Conservation (phyloP, 306 rosid genomes). For the Prunus padus region DNA sequence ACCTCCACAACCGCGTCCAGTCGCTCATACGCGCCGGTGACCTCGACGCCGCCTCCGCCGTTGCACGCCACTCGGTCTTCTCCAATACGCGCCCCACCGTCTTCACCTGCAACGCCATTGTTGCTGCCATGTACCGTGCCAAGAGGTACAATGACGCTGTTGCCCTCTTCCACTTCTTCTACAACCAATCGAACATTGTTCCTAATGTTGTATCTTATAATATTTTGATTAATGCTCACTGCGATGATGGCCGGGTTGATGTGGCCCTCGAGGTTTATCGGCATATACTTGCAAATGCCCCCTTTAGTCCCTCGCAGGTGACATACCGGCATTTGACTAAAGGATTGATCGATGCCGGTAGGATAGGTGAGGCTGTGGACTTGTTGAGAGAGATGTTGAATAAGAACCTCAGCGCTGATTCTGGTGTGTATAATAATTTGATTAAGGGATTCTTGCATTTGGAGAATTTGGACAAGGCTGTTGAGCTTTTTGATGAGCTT, state of each 20-base stretch:
- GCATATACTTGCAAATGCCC: conserved; percentile 59
- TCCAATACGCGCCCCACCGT: conserved; percentile 95
- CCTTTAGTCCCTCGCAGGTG: conserved; percentile 79
- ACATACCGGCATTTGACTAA: conserved; percentile 83
- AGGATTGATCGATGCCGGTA: conserved; percentile 59
- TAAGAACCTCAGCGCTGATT: conserved; percentile 88
- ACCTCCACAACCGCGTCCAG: conserved; percentile 91
- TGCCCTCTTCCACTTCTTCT: conserved; percentile 80
- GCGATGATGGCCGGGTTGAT: conserved; percentile 83
- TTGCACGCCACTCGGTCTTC: conserved; percentile 80
- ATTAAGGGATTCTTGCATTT: conserved; percentile 64
- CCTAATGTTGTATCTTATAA: conserved; percentile 92
- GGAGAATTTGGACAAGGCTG: conserved; percentile 76
- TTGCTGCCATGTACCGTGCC: conserved; percentile 89
- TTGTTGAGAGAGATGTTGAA: conserved; percentile 87
- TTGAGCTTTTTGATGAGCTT: conserved; percentile 86
- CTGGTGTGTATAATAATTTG: conserved; percentile 75
- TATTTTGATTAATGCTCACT: conserved; percentile 74
- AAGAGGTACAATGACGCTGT: conserved; percentile 71
- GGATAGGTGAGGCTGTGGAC: conserved; percentile 75
- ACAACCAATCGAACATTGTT: conserved; percentile 71
- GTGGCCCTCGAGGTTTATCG: conserved; percentile 69
- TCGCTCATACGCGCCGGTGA: conserved; percentile 88
- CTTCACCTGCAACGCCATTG: conserved; percentile 92
- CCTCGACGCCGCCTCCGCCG: conserved; percentile 78